phyloP scores from a whole-genome alignment of 2,329 filamentous ascomycete species.

The Fusarium miscanthi region DNA sequence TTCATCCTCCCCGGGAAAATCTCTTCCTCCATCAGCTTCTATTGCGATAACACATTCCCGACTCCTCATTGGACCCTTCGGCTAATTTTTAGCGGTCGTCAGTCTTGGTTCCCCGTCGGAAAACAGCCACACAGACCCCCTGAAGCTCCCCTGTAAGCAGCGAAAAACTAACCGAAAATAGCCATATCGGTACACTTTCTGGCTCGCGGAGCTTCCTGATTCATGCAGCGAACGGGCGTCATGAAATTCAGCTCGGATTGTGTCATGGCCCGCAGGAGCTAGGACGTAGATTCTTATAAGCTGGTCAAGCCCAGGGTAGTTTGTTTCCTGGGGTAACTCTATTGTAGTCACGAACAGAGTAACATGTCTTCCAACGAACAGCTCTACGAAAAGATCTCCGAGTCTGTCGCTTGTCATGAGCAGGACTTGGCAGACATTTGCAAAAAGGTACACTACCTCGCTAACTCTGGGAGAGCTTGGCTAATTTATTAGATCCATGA shows the following conservation, averaged over 20 bases:
- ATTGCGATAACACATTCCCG: not conserved
- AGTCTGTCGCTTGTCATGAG: conserved; percentile 23
- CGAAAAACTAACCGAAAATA: not conserved
- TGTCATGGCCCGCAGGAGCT: conserved; percentile 1
- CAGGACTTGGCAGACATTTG: conserved; percentile 27
- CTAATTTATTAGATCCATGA: conserved; percentile 14
- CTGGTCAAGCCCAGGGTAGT: not conserved
- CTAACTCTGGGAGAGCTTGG: not conserved
- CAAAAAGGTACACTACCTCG: conserved; percentile 5
- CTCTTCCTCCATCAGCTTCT: not conserved
- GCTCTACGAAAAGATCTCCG: conserved; percentile 22
- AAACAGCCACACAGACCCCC: conserved; percentile 9
- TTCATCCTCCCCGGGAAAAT: not conserved
- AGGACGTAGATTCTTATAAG: conserved; percentile 4
- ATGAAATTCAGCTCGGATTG: not conserved
- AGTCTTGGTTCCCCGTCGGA: not conserved
- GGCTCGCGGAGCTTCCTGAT: not conserved
- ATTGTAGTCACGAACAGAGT: not conserved
- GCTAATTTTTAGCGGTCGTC: conserved; percentile 13
- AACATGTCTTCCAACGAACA: conserved; percentile 1
- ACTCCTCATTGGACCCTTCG: conserved; percentile 28
- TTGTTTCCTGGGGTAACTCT: not conserved
- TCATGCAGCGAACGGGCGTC: not conserved
- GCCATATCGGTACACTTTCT: not conserved
- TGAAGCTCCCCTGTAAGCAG: not conserved